Evolutionary conservation across 1,284 basidiomycete species (phyloP), one percentile per base, ranked within the genome.

Genomic region (Naganishia albida): DNA sequence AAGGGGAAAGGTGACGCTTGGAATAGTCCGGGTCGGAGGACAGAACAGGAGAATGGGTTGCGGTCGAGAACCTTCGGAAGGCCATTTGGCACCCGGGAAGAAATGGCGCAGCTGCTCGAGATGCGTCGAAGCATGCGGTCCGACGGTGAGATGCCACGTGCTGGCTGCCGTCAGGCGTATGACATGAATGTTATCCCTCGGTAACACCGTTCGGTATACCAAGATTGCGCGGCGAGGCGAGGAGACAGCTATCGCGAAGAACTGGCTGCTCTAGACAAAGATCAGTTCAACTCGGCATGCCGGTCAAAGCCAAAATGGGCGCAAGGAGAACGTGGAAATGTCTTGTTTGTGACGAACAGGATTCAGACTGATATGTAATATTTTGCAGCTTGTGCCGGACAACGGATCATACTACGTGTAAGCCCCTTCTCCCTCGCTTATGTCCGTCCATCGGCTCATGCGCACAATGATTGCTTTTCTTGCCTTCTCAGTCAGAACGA

Each of bases 371-470:
- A 7, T 28, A 20, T 16, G 8, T 15, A n/a, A 15, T 30, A 20
- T 20, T 20, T 7, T 28, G 28, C 38, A 79, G 70, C 86, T 98
- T 57, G 84, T 90, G 67, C 88, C 86, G 38, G 92, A 96, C 25
- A 78, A 74, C 30, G 86, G 85, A 71, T 50, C 53, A 15, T 65
- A 57, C 40, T 52, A 50, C 39, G 54, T 65, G 48, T 65, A 42
- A 38, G 43, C 52, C 2, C 15, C 1, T 10, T 12, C 7, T 34
- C 8, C 56, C 25, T 4, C 26, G 8, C 20, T 7, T n/a, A 10
- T 55, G 20, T 38, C 28, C 16, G 97, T 91, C 84, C 97, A 88
- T 77, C 90, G 97, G 87, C 93, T 82, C 66, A 88, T 80, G 1
- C 39, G 30, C 23, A 50, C 18, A 26, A 26, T 18, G 16, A 18